Conservation (phyloP, 2,329 filamentous ascomycete genomes). For the Lachnellula suecica region DNA sequence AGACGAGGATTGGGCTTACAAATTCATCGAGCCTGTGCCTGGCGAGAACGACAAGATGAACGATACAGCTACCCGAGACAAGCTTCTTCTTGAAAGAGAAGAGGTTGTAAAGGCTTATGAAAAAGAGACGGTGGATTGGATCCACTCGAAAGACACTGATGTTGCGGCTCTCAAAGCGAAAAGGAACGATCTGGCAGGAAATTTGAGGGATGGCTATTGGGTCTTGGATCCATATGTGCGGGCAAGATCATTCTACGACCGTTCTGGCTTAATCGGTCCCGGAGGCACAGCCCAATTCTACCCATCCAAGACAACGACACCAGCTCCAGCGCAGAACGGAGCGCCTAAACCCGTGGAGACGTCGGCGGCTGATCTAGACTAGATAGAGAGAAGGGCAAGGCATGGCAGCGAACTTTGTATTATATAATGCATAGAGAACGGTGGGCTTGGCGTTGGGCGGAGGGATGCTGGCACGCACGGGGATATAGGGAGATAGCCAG, state of each 20-base stretch:
- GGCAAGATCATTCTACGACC: conserved; percentile 81
- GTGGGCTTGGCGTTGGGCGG: conserved; percentile 3
- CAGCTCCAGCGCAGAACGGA: conserved; percentile 13
- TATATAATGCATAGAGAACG: conserved; percentile 8
- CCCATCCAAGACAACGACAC: conserved; percentile 30
- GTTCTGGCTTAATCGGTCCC: conserved; percentile 67
- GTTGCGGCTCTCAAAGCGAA: conserved; percentile 50
- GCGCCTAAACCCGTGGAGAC: conserved; percentile 20
- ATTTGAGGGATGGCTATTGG: conserved; percentile 80
- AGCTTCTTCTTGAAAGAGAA: conserved; percentile 62
- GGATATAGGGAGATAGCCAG: neutral
- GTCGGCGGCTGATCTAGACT: conserved; percentile 31
- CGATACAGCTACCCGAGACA: conserved; percentile 60
- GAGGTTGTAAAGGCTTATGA: conserved; percentile 73
- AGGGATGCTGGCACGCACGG: neutral
- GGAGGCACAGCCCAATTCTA: conserved; percentile 75
- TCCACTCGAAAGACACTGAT: conserved; percentile 44
- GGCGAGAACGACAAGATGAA: conserved; percentile 79
- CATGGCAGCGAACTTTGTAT: neutral
- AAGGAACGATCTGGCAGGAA: conserved; percentile 60
- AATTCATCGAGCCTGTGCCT: conserved; percentile 72
- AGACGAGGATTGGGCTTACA: conserved; percentile 79
- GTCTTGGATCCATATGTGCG: conserved; percentile 82
- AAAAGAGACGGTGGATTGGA: conserved; percentile 72
- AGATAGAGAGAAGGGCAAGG: conserved; percentile 1